phyloP scores from a whole-genome alignment of 768 basidiomycete species.

The Tricholoma bakamatsutake region DNA sequence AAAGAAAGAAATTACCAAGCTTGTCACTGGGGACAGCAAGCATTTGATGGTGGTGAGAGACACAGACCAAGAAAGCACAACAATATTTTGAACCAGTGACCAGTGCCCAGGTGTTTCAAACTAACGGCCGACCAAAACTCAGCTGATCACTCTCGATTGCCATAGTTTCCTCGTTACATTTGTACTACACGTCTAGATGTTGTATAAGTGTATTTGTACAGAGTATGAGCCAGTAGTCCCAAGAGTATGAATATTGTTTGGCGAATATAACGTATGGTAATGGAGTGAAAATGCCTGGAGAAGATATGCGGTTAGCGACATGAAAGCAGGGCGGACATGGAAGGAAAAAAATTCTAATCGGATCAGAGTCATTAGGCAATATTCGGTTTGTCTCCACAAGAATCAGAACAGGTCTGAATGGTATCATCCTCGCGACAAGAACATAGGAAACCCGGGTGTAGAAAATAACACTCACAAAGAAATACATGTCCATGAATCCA shows the following conservation, averaged over 20 bases:
- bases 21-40: too few species aligned
- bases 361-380: constrained; percentile 48
- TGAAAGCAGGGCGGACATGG: neutral
- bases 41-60: too few species aligned
- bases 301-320: neutral
- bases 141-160: too few species aligned
- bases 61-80: too few species aligned
- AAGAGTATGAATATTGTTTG: neutral
- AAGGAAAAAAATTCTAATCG: neutral
- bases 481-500: constrained; percentile 13
- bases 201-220: neutral
- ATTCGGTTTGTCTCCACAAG: constrained; percentile 46
- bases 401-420: constrained; percentile 67
- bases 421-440: constrained; percentile 33
- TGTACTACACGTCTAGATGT: too few species aligned
- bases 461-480: constrained; percentile 29
- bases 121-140: too few species aligned
- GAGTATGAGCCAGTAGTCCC: neutral
- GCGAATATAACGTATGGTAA: neutral
- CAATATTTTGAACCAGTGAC: too few species aligned
- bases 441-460: neutral
- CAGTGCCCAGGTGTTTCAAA: too few species aligned
- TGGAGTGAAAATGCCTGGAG: neutral
- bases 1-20: too few species aligned
- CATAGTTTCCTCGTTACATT: neutral